Conservation (phyloP, 768 basidiomycete species). For the Russula olivacea region DNA sequence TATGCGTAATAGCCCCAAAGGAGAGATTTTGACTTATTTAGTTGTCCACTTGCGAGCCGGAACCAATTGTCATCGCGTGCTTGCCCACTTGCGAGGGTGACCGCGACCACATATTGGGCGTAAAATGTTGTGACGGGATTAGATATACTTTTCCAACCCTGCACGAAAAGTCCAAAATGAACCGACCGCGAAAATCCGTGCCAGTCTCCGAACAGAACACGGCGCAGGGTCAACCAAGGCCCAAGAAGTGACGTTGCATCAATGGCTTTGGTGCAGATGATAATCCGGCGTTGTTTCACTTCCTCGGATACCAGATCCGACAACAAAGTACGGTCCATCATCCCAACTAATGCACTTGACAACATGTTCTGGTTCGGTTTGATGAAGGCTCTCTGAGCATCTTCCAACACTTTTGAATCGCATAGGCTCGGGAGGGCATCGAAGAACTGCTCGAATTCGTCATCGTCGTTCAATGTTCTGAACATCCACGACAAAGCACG, state of each 20-base stretch:
- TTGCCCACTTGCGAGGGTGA: not conserved
- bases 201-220: conserved; percentile 4
- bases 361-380: not conserved
- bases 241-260: not conserved
- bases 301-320: not conserved
- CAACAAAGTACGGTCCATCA: conserved; percentile 5
- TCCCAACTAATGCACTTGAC: not conserved
- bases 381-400: not conserved
- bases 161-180: conserved; percentile 3
- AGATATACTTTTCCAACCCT: not conserved
- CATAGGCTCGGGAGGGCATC: not conserved
- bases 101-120: not conserved
- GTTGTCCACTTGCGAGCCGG: not conserved
- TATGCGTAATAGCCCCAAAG: not conserved
- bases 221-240: not conserved
- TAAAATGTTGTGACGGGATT: not conserved
- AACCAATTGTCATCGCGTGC: conserved; percentile 4
- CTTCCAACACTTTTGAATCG: not conserved
- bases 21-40: not conserved
- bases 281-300: not conserved
- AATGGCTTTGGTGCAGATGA: conserved; percentile 3
- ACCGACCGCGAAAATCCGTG: conserved; percentile 1
- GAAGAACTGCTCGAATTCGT: conserved; percentile 9
- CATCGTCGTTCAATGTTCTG: not conserved
- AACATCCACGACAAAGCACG: not conserved